These are phyloP conservation scores for Ogataea trehalophila DNA, from an alignment of 805 yeast genomes.

Conservation along the genomic window DNA sequence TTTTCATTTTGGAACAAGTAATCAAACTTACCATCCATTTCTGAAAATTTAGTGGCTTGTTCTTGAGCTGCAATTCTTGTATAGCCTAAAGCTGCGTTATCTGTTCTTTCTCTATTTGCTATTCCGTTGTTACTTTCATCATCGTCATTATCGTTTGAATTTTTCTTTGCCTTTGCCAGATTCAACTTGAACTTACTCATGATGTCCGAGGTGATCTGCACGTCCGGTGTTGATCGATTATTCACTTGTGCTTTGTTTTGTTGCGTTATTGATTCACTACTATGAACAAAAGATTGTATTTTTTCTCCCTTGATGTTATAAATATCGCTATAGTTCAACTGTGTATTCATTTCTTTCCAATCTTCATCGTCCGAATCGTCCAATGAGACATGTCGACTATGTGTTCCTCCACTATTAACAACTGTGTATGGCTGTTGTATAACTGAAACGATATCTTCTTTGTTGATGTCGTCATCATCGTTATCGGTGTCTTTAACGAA, in stretches of 20 bases:
- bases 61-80: constrained; percentile 85
- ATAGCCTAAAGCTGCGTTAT: constrained; percentile 61
- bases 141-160: neutral
- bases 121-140: neutral
- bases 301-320: constrained; percentile 77
- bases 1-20: constrained; percentile 39
- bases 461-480: neutral
- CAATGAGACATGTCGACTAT: constrained; percentile 2
- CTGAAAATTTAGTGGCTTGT: constrained; percentile 68
- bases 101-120: constrained; percentile 16
- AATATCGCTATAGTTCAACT: constrained; percentile 62
- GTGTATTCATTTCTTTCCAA: constrained; percentile 88
- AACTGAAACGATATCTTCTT: neutral
- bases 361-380: constrained; percentile 38
- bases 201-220: neutral
- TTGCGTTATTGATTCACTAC: constrained; percentile 19
- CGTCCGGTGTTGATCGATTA: neutral
- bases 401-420: neutral
- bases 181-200: constrained; percentile 1
- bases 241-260: constrained; percentile 3
- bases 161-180: constrained; percentile 3
- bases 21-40: constrained; percentile 48
- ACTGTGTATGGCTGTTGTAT: neutral
- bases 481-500: constrained; percentile 30
- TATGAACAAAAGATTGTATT: constrained; percentile 36